Conservation (phyloP, 306 rosid genomes). For the Senna tora region DNA sequence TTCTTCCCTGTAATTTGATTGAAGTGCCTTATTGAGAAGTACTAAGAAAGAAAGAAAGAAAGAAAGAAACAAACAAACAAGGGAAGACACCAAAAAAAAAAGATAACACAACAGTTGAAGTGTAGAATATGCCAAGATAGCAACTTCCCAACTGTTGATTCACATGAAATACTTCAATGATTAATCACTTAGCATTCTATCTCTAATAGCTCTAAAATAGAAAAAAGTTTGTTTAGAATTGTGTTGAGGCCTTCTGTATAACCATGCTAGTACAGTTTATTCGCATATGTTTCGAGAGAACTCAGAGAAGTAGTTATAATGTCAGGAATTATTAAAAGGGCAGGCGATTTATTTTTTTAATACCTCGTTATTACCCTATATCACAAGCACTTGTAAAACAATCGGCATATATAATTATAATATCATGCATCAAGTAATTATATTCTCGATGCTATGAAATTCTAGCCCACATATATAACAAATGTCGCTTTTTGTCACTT, state of each 20-base stretch:
- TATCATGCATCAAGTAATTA: background rate
- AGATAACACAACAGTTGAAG: slow-evolving; percentile 11
- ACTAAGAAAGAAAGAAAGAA: slow-evolving; percentile 12
- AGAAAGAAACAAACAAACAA: background rate
- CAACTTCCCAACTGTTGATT: slow-evolving; percentile 26
- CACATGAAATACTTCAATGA: slow-evolving; percentile 19
- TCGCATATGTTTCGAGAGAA: slow-evolving; percentile 26
- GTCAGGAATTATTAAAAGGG: slow-evolving; percentile 12
- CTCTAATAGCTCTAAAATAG: slow-evolving; percentile 1
- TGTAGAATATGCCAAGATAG: slow-evolving; percentile 11
- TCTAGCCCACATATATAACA: slow-evolving; percentile 12
- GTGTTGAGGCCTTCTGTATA: slow-evolving; percentile 9
- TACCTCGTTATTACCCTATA: slow-evolving; percentile 6
- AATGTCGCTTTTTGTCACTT: background rate
- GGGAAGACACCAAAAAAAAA: background rate
- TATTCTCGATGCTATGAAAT: background rate
- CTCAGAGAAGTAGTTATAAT: slow-evolving; percentile 12
- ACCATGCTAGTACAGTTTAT: slow-evolving; percentile 24
- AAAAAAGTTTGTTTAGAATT: background rate
- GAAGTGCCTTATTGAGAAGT: slow-evolving; percentile 33
- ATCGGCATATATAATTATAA: slow-evolving; percentile 1
- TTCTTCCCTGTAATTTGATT: slow-evolving; percentile 72
- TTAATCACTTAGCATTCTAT: slow-evolving; percentile 6
- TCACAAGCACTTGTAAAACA: slow-evolving; percentile 2
- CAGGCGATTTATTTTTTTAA: background rate